Evolutionary conservation across 441 rosid species (phyloP).

Genomic region (Pelargonium citronellum): DNA sequence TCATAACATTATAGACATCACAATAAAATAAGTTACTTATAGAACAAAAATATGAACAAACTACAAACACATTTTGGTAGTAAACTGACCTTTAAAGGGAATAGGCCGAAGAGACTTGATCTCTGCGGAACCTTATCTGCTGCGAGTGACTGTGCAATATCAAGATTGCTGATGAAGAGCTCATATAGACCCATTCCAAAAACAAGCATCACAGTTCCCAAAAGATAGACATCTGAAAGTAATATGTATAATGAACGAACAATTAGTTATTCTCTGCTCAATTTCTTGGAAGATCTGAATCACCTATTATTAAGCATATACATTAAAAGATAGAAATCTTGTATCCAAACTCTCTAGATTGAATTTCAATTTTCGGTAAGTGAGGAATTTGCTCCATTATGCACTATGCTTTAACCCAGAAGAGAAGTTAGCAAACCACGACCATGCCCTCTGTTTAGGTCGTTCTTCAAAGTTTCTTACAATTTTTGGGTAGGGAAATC

Average conservation of each 20-base stretch:
- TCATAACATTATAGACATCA: not conserved
- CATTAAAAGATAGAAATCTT: too few species aligned
- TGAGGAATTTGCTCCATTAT: too few species aligned
- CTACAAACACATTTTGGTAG: not conserved
- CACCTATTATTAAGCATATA: not conserved
- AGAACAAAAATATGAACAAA: not conserved
- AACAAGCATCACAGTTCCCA: constrained; percentile 97
- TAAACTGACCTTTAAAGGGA: constrained; percentile 59
- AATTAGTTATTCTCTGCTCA: not conserved
- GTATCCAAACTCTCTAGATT: too few species aligned
- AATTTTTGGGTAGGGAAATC: too few species aligned
- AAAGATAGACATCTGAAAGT: constrained; percentile 63
- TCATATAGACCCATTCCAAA: constrained; percentile 91
- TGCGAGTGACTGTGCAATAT: constrained; percentile 41
- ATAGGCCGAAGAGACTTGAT: constrained; percentile 76
- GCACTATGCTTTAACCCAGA: too few species aligned
- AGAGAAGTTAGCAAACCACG: not conserved
- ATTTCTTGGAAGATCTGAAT: not conserved
- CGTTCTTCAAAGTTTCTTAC: too few species aligned
- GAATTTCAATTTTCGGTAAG: too few species aligned
- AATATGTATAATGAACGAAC: not conserved
- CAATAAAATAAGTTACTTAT: not conserved
- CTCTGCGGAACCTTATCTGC: constrained; percentile 31
- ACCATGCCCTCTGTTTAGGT: not conserved
- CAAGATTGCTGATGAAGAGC: constrained; percentile 76